These are phyloP conservation scores for Chamaenerion angustifolium DNA, from an alignment of 345 rosid species.

Conservation along the genomic window DNA sequence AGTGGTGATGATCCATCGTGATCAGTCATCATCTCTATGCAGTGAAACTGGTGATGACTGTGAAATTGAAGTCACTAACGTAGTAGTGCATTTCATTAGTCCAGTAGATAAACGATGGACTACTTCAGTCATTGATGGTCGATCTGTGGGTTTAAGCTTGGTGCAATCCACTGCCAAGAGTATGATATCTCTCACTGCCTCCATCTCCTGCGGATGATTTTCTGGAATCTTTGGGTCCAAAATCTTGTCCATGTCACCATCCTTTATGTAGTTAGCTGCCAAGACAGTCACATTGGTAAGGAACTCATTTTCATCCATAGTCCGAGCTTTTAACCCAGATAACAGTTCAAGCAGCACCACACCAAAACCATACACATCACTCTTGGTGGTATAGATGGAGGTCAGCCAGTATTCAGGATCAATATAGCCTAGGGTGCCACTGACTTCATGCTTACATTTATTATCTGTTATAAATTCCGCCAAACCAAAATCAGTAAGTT, in stretches of 20 bases:
- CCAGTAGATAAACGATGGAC: neutral
- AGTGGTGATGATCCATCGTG: too few relatives aligned
- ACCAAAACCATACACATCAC: constrained; percentile 11
- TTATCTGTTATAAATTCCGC: neutral
- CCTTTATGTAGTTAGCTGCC: neutral
- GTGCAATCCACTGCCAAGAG: constrained; percentile 5
- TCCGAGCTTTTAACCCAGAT: neutral
- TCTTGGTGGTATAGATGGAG: neutral
- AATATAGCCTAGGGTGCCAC: neutral
- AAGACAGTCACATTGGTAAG: neutral
- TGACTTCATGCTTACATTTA: neutral
- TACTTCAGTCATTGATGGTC: constrained; percentile 6
- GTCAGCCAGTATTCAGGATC: neutral
- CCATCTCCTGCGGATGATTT: constrained; percentile 2
- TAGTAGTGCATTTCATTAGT: too few relatives aligned
- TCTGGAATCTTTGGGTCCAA: constrained; percentile 6
- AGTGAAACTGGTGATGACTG: too few relatives aligned
- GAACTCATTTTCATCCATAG: neutral
- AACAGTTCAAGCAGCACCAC: constrained; percentile 5
- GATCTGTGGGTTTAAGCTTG: neutral
- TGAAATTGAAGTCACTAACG: too few relatives aligned
- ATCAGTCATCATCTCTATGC: too few relatives aligned
- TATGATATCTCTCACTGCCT: neutral
- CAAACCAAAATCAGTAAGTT: constrained; percentile 6
- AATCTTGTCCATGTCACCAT: neutral